These are phyloP conservation scores for Blastomyces emzantsi DNA, from an alignment of 2,329 filamentous ascomycete genomes.

Conservation along the genomic window DNA sequence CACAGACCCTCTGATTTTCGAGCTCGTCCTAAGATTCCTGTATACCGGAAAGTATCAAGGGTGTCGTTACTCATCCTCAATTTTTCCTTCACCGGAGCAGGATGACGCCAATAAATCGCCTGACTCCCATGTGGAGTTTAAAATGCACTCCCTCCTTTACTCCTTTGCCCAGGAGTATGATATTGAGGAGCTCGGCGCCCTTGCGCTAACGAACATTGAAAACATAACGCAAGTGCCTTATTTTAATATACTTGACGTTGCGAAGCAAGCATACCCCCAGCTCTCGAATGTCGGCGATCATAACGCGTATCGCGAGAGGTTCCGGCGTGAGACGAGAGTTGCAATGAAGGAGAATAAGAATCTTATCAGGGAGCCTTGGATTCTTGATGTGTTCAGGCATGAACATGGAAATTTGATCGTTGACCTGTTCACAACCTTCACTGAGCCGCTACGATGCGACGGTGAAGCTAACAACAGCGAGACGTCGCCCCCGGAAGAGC, in stretches of 20 bases:
- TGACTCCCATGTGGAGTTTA: not conserved
- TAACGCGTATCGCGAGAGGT: slow-evolving; percentile 1
- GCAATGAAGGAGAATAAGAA: slow-evolving; percentile 2
- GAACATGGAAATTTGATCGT: not conserved
- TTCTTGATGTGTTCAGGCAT: not conserved
- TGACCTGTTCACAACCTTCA: slow-evolving; percentile 2
- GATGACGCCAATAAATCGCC: not conserved
- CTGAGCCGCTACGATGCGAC: not conserved
- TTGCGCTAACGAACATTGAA: not conserved
- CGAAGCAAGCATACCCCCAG: not conserved
- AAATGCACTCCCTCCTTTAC: slow-evolving; percentile 5
- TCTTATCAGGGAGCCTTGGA: not conserved
- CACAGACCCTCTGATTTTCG: not conserved
- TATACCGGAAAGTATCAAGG: not conserved
- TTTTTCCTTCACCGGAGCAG: not conserved
- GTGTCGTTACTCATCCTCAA: not conserved
- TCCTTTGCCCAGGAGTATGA: not conserved
- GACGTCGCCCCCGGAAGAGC: not conserved
- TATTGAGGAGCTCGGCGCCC: not conserved
- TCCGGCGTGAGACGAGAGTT: not conserved
- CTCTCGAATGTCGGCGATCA: not conserved
- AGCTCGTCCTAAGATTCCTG: not conserved
- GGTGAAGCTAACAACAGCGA: not conserved
- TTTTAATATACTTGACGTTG: not conserved
- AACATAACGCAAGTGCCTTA: not conserved